Base-by-base conservation (phyloP, 2,329 filamentous ascomycete genomes). In the Massarina eburnea region DNA sequence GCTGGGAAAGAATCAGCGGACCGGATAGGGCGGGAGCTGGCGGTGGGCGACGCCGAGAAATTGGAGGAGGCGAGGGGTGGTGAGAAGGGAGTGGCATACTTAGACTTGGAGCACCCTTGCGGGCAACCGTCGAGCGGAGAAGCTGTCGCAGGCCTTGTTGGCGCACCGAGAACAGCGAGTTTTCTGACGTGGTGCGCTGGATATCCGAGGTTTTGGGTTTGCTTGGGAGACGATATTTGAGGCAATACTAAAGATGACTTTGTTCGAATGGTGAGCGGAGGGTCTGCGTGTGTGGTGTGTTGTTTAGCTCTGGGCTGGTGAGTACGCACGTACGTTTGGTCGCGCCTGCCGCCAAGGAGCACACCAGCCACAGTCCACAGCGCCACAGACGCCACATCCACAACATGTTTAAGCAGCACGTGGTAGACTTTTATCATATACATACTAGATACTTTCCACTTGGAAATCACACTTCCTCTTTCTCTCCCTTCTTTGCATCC, bases 61-160 rank as follows among this genome's bases (percentile, higher is more conserved):
- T 19, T 33, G 26, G 29, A 37, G 43, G 41, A 43, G 36, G 26
- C 22, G 29, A 27, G 39, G 39, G 42, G 42, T 43, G 15, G 19
- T 36, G 19, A 17, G 39, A n/a, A 30, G 27, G 35, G 35, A 26
- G 26, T 10, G 26, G 4, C 8, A 7, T 24, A 19, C 17, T 12
- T 20, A 20, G 34, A 48, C 51, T 41, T 45, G 45, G 44, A 46
- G 47, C 47, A 55, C 54, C 54, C 49, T 41, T 50, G 48, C 49
- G 49, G 50, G 49, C 51, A 40, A 38, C 37, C 4, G 39, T 46
- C 41, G 42, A 45, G 52, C 24, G 41, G 45, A 44, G 39, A 43
- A 48, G 48, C 39, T 47, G 42, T 45, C 20, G 35, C 46, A 43
- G 38, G 52, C 34, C 39, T 20, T 26, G 43, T 15, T 45, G 34